Base-by-base conservation (phyloP, 768 basidiomycete genomes). In the Amyloporia xantha region DNA sequence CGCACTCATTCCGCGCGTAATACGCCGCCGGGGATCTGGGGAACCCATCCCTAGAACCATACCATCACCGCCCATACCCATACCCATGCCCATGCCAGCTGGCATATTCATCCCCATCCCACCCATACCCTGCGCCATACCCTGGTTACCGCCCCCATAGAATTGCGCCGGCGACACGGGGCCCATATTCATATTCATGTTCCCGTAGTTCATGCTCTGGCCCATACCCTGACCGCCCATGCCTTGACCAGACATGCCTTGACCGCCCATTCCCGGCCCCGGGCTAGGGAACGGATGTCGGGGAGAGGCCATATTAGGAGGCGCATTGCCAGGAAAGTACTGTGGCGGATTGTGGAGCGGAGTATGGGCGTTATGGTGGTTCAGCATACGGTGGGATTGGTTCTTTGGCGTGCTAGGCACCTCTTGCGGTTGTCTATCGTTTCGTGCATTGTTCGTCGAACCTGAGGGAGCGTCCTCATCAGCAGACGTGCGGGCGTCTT, bases 111-210 rank as follows among this genome's bases (percentile, higher is more conserved):
- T 51, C n/a, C 49, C 54, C 57, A 58, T 58, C 4, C 41, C 39
- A 10, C 51, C 47, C 51, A 57, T 56, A 17, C 57, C 57, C n/a
- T n/a, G n/a, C n/a, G n/a, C n/a, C 51, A 56, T 54, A 11, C 58
- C 54, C 3, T 51, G 43, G 17, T 50, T 55, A 9, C 49, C 51
- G 15, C 46, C 51, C 13, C 59, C 68, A 49, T 74, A 75, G 53
- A 76, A 75, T 48, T 74, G 74, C 17, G 48, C 48, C 0, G 72
- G 63, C n/a, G 73, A 55, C 17, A 75, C 67, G 5, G 64, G 46
- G 30, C 57, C 58, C 63, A 62, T 50, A 51, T 51, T 25, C 27
- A 50, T 40, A 50, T 54, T 55, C 41, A 52, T 53, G 7, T 56
- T 63, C 12, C 66, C 62, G n/a, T n/a, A n/a, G 17, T 57, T 62